These are phyloP conservation scores for Aspergillus ellipticus DNA, from an alignment of 495 filamentous ascomycete genomes.

Conservation along the genomic window DNA sequence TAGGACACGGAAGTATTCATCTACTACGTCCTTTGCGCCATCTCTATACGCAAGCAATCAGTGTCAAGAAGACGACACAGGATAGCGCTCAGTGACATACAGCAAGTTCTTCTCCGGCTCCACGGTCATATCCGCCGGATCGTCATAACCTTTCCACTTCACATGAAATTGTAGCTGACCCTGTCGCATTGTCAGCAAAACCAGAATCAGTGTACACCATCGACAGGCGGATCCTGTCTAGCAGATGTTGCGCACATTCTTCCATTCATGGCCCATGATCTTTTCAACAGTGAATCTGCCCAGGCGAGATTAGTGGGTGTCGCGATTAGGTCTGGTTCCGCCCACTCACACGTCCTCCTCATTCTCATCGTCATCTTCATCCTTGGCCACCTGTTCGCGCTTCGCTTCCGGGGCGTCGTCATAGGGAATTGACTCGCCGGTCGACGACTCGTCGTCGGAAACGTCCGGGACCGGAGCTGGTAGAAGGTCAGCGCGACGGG, in stretches of 20 bases:
- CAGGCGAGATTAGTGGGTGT: slow-evolving; percentile 25
- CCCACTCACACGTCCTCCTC: slow-evolving; percentile 40
- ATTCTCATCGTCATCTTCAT: slow-evolving; percentile 39
- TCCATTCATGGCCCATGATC: slow-evolving; percentile 49
- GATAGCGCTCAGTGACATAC: slow-evolving; percentile 24
- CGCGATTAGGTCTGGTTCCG: not conserved
- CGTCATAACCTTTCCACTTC: slow-evolving; percentile 63
- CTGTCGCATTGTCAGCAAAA: slow-evolving; percentile 26
- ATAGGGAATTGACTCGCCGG: slow-evolving; percentile 38
- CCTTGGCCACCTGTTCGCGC: slow-evolving; percentile 20
- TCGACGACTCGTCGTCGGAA: slow-evolving; percentile 47
- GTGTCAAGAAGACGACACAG: slow-evolving; percentile 8
- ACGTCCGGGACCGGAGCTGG: slow-evolving; percentile 38
- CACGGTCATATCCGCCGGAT: slow-evolving; percentile 53
- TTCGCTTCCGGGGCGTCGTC: slow-evolving; percentile 28
- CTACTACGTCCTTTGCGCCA: slow-evolving; percentile 50
- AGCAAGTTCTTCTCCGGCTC: slow-evolving; percentile 57
- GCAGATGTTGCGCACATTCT: slow-evolving; percentile 26
- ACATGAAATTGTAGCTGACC: slow-evolving; percentile 46
- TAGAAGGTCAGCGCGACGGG: slow-evolving; percentile 12
- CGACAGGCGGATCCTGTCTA: not conserved
- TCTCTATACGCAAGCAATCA: slow-evolving; percentile 30
- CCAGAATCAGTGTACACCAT: not conserved
- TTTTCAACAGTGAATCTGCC: slow-evolving; percentile 59
- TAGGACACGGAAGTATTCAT: slow-evolving; percentile 52